These are phyloP conservation scores for Cenococcum geophilum DNA, from an alignment of 495 filamentous ascomycete genomes.

Conservation along the genomic window DNA sequence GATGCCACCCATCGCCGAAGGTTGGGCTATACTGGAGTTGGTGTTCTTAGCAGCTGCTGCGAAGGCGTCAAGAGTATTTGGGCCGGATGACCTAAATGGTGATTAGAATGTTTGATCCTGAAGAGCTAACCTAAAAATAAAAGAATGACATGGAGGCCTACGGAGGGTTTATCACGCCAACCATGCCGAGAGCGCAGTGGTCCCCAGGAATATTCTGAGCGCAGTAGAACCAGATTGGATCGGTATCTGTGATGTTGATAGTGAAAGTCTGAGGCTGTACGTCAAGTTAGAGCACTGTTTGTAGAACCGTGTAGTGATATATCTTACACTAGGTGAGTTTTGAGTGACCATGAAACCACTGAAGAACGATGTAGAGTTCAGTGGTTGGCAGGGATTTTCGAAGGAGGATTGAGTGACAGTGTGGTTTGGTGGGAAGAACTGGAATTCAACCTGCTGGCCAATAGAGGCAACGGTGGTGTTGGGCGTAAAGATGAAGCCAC, in stretches of 20 bases:
- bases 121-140: neutral
- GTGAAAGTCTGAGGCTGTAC: constrained; percentile 28
- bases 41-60: constrained; percentile 16
- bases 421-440: constrained; percentile 59
- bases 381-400: constrained; percentile 50
- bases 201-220: constrained; percentile 16
- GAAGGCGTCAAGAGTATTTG: constrained; percentile 28
- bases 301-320: neutral
- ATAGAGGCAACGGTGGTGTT: constrained; percentile 46
- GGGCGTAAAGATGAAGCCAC: constrained; percentile 48
- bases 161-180: constrained; percentile 33
- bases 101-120: neutral
- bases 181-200: constrained; percentile 33
- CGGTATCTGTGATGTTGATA: constrained; percentile 26
- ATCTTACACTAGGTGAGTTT: constrained; percentile 11
- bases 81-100: constrained; percentile 6
- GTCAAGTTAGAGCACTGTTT: neutral
- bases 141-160: neutral
- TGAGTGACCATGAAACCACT: constrained; percentile 21
- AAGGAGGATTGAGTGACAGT: constrained; percentile 56
- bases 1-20: neutral
- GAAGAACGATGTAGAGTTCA: constrained; percentile 32
- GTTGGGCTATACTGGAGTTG: constrained; percentile 9
- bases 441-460: constrained; percentile 53
- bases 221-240: constrained; percentile 37